These are phyloP conservation scores for Solanum megistacrolobum DNA, from an alignment of 257 asterid genomes.

Conservation along the genomic window DNA sequence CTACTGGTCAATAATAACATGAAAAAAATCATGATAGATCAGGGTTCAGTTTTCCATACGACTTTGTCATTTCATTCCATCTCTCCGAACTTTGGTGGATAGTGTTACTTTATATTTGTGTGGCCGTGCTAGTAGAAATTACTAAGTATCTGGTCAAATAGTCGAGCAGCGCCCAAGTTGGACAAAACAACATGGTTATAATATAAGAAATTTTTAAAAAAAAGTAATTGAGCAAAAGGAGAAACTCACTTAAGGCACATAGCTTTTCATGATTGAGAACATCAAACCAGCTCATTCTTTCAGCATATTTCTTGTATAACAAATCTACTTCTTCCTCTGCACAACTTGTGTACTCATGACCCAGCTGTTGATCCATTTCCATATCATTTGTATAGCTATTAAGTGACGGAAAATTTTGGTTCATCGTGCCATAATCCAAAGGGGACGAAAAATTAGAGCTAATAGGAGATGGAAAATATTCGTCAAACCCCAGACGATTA, in stretches of 20 bases:
- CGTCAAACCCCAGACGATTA: not conserved
- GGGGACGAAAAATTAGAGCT: not conserved
- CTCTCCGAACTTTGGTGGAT: not conserved
- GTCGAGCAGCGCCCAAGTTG: rapidly evolving
- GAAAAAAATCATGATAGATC: not conserved
- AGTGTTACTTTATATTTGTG: not conserved
- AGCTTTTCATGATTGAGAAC: constrained; percentile 39
- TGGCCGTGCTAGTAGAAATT: not conserved
- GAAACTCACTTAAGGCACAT: constrained; percentile 34
- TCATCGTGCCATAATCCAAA: not conserved
- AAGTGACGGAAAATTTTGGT: not conserved
- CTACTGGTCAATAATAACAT: not conserved
- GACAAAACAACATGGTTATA: not conserved
- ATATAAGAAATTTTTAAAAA: not conserved
- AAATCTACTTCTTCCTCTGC: constrained; percentile 11
- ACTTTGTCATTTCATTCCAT: not conserved
- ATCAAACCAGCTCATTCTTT: constrained; percentile 52
- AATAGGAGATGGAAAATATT: not conserved
- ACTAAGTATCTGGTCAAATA: not conserved
- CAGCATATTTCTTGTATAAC: constrained; percentile 23
- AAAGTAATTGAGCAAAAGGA: not conserved
- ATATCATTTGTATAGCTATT: not conserved
- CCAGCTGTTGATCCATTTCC: not conserved
- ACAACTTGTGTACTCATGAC: not conserved
- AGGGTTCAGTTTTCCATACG: not conserved